Base-by-base conservation (phyloP, 2,329 filamentous ascomycete genomes). In the Alternaria sp. region DNA sequence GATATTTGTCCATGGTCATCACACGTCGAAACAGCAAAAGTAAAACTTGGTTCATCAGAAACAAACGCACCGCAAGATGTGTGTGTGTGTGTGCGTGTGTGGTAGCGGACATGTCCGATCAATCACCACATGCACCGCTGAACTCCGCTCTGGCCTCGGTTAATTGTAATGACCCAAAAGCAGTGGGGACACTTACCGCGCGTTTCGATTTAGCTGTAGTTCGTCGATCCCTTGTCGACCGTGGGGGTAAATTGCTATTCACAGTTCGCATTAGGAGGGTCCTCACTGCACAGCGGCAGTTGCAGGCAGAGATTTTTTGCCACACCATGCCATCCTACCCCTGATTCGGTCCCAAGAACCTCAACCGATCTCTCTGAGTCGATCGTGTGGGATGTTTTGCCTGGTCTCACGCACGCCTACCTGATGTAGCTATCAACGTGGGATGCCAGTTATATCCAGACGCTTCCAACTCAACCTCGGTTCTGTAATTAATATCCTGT, bases 381-480 rank as follows among this genome's bases (percentile, higher is more conserved):
- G 62, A 67, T 70, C 61, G 63, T 56, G 63, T 65, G 66, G 67
- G 63, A 64, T 68, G 36, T 45, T 48, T 42, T 55, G 51, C 45
- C 51, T 44, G 37, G 45, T 62, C 61, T 56, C 61, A 61, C 56
- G 58, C 48, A 61, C 54, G 33, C 56, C 39, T 69, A 61, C 62
- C 65, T 28, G 39, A 50, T 64, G 55, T 10, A 60, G 62, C 17
- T 48, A 28, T 26, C 42, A 51, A 54, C 61, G 70, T 66, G 70
- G 69, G 69, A 67, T 72, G 68, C 66, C 70, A 69, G 69, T 61
- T 51, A 57, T 45, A 50, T 45, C 50, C 51, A 54, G 37, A 58
- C 11, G 44, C 60, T 56, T 60, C 55, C 55, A 52, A 50, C 44
- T 63, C 66, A 62, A 68, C 65, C 54, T 68, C 61, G 54, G 21